Evolutionary conservation across 768 basidiomycete species (phyloP).

Genomic region (Mycena rebaudengoi): DNA sequence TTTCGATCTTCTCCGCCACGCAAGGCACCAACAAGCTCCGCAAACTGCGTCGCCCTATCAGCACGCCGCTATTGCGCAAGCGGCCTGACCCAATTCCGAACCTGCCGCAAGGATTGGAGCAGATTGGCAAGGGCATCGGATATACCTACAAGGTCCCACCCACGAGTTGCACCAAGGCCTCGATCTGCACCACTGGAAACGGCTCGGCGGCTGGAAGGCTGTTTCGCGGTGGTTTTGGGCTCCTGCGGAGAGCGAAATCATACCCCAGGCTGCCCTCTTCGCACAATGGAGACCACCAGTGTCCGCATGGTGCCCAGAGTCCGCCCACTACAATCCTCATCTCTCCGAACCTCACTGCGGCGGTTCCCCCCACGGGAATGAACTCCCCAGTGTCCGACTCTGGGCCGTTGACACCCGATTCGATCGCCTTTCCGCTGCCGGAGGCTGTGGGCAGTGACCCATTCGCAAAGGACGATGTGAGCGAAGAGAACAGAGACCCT

Average conservation of each 20-base stretch:
- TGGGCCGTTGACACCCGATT: conserved; percentile 34
- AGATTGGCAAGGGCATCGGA: conserved; percentile 62
- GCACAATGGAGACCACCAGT: not conserved
- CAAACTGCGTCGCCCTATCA: conserved; percentile 44
- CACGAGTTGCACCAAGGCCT: conserved; percentile 39
- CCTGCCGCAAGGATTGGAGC: conserved; percentile 55
- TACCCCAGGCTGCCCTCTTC: conserved; percentile 2
- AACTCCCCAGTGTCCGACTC: conserved; percentile 31
- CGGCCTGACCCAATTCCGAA: conserved; percentile 38
- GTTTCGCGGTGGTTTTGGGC: conserved; percentile 27
- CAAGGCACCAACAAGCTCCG: conserved; percentile 52
- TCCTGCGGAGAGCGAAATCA: conserved; percentile 17
- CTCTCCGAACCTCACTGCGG: not conserved
- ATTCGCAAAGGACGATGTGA: conserved; percentile 23
- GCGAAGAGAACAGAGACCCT: conserved; percentile 6
- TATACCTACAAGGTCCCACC: conserved; percentile 51
- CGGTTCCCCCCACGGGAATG: not conserved
- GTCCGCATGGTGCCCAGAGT: conserved; percentile 8
- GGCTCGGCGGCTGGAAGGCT: conserved; percentile 33
- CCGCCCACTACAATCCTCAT: conserved; percentile 19
- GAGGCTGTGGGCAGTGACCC: conserved; percentile 26
- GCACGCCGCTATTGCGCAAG: conserved; percentile 36
- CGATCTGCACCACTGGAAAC: conserved; percentile 35
- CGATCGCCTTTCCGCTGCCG: conserved; percentile 23
- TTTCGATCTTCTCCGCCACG: conserved; percentile 45